phyloP scores from a whole-genome alignment of 805 yeast genomes.

The Suhomyces xylopsoci region DNA sequence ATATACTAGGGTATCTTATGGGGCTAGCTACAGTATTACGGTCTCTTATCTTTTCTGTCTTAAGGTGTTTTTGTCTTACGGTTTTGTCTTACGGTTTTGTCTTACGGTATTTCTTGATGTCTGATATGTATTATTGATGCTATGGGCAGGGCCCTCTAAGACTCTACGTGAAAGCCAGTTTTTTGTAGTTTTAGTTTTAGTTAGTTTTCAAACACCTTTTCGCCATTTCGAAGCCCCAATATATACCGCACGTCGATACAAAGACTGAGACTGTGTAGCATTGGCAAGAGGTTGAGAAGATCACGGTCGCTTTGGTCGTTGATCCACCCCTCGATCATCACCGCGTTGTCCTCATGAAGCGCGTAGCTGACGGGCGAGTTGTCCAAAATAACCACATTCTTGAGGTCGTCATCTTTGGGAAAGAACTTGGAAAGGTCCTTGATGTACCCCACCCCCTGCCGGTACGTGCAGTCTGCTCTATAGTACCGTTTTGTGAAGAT shows the following conservation, averaged over 20 bases:
- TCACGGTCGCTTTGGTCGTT: slow-evolving; percentile 92
- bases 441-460: slow-evolving; percentile 82
- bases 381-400: slow-evolving; percentile 75
- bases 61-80: no score
- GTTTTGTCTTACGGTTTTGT: no score
- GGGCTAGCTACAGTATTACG: no score
- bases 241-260: slow-evolving; percentile 83
- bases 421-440: slow-evolving; percentile 41
- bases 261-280: slow-evolving; percentile 69
- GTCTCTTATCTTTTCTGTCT: no score
- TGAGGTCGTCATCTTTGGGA: slow-evolving; percentile 66
- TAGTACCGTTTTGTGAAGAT: slow-evolving; percentile 63
- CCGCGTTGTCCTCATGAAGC: slow-evolving; percentile 80
- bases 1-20: no score
- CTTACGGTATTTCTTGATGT: no score
- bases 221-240: slow-evolving; percentile 73
- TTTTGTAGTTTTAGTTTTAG: background rate
- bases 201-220: slow-evolving; percentile 48
- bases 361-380: slow-evolving; percentile 91
- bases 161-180: background rate
- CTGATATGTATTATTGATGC: background rate
- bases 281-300: slow-evolving; percentile 74
- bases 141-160: background rate
- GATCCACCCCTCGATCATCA: slow-evolving; percentile 96
- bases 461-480: slow-evolving; percentile 72